Evolutionary conservation across 2,329 filamentous ascomycete species (phyloP).

Genomic region (Fusarium sp.): DNA sequence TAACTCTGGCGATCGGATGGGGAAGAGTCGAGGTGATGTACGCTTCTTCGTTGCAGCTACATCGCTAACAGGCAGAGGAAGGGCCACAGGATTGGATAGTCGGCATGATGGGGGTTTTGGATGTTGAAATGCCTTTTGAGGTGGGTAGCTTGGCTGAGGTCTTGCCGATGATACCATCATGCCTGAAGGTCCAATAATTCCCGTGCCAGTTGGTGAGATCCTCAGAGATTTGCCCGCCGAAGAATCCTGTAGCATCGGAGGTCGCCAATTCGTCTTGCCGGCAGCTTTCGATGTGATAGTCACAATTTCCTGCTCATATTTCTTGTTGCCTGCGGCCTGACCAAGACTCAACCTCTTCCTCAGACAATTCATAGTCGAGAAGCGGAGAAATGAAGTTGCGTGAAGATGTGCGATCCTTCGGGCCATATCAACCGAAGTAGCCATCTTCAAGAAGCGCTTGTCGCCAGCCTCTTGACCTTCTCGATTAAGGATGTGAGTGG

Average conservation of each 20-base stretch:
- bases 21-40: conserved; percentile 45
- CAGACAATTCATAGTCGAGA: conserved; percentile 72
- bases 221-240: conserved; percentile 34
- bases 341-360: conserved; percentile 54
- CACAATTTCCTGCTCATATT: conserved; percentile 41
- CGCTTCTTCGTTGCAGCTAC: conserved; percentile 40
- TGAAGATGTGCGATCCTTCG: conserved; percentile 56
- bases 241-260: conserved; percentile 33
- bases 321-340: conserved; percentile 44
- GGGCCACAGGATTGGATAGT: conserved; percentile 43
- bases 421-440: conserved; percentile 52
- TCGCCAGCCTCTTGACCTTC: conserved; percentile 58
- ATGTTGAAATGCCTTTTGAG: conserved; percentile 20
- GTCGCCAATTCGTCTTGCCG: conserved; percentile 34
- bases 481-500: conserved; percentile 74
- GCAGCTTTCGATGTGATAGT: conserved; percentile 34
- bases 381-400: conserved; percentile 66
- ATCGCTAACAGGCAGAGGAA: conserved; percentile 43
- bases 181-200: conserved; percentile 13
- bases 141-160: not conserved
- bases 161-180: conserved; percentile 4
- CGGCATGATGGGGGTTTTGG: conserved; percentile 39
- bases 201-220: conserved; percentile 13
- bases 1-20: conserved; percentile 50
- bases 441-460: conserved; percentile 60